Evolutionary conservation across 768 basidiomycete genomes (phyloP).

Genomic region (Mycena leptocephala): DNA sequence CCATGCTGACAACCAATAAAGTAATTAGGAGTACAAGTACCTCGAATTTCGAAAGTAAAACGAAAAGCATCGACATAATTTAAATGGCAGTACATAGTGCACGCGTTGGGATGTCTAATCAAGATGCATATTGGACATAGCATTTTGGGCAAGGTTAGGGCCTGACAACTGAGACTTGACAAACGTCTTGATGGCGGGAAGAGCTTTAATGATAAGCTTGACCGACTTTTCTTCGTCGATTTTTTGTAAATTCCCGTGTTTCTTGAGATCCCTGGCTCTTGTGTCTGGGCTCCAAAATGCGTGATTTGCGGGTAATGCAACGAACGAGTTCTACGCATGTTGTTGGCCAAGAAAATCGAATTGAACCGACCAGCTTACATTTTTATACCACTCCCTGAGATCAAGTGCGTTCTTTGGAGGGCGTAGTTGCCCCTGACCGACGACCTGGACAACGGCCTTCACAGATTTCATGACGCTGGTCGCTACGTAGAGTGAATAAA

Average conservation of each 20-base stretch:
- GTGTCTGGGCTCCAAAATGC: slow-evolving; percentile 61
- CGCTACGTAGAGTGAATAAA: slow-evolving; percentile 49
- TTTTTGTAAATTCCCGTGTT: slow-evolving; percentile 76
- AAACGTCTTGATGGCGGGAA: slow-evolving; percentile 76
- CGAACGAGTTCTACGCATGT: slow-evolving; percentile 75
- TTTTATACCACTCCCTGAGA: slow-evolving; percentile 81
- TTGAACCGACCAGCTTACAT: slow-evolving; percentile 58
- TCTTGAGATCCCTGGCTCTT: slow-evolving; percentile 64
- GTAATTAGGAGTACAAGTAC: neutral
- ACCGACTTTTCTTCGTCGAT: slow-evolving; percentile 83
- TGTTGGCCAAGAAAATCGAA: neutral
- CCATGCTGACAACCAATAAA: neutral
- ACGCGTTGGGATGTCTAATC: neutral
- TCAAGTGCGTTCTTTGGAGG: slow-evolving; percentile 70
- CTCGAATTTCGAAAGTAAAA: neutral
- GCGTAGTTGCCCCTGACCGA: slow-evolving; percentile 76
- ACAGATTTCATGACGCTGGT: slow-evolving; percentile 74
- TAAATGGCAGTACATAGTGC: neutral
- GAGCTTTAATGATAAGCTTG: slow-evolving; percentile 77
- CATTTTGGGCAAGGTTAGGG: slow-evolving; percentile 3
- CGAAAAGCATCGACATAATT: neutral
- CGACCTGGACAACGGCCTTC: slow-evolving; percentile 84
- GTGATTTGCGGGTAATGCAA: slow-evolving; percentile 80
- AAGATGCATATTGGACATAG: slow-evolving; percentile 23
- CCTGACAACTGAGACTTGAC: slow-evolving; percentile 50